Percentiles rank a stretch among this genome's conserved stretches.
phyloP scores from a whole-genome alignment of 148 eudicot genomes.

The Selenicereus undatus region DNA sequence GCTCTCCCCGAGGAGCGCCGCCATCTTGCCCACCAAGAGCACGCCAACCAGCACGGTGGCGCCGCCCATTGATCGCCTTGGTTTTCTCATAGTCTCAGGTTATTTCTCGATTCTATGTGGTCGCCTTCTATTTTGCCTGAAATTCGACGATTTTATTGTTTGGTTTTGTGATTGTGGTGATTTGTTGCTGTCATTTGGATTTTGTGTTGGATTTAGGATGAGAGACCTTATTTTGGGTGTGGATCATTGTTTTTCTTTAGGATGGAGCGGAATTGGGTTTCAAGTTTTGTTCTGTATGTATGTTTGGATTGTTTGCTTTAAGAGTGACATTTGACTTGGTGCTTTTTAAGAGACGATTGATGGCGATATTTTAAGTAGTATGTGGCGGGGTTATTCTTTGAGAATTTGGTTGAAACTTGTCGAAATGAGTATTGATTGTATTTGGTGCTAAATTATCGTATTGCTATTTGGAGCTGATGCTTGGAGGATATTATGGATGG shows the following conservation, averaged over 20 bases:
- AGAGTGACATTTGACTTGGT: too few relatives aligned
- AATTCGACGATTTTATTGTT: background rate
- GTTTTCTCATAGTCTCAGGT: background rate
- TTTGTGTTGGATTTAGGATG: background rate
- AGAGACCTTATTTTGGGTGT: too few relatives aligned
- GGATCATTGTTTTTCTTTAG: too few relatives aligned
- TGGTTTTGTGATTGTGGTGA: background rate
- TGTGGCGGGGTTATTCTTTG: too few relatives aligned
- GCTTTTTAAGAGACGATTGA: background rate
- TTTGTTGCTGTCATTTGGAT: background rate
- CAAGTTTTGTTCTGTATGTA: too few relatives aligned
- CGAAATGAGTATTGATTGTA: background rate
- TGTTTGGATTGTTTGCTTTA: too few relatives aligned
- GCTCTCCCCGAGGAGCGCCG: constrained; percentile 97
- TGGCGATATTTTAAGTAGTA: background rate
- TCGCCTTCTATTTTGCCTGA: too few relatives aligned
- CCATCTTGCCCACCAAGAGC: constrained; percentile 71
- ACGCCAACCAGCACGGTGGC: constrained; percentile 53
- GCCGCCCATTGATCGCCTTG: constrained; percentile 12
- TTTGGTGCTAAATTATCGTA: background rate
- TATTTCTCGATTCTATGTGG: background rate
- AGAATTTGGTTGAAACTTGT: background rate
- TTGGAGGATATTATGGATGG: background rate
- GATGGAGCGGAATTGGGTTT: too few relatives aligned
- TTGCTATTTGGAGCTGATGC: background rate